These are phyloP conservation scores for Scedosporium dehoogii DNA, from an alignment of 2,329 filamentous ascomycete genomes.

Conservation along the genomic window DNA sequence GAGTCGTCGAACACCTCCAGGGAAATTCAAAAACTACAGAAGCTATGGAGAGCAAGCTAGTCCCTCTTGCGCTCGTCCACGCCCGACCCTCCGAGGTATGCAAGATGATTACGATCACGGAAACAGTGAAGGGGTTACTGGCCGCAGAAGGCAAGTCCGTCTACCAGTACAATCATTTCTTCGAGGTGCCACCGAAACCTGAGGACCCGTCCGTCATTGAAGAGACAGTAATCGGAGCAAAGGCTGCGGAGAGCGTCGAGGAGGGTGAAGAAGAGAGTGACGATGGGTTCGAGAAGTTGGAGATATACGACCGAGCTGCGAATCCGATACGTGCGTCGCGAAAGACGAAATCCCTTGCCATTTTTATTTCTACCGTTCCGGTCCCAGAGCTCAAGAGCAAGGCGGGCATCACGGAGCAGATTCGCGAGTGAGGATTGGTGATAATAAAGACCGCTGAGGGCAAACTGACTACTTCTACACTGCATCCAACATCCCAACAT, in stretches of 20 bases:
- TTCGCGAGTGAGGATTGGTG: constrained; percentile 20
- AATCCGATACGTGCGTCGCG: constrained; percentile 33
- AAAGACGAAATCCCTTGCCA: constrained; percentile 44
- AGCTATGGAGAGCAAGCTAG: constrained; percentile 7
- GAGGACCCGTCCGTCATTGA: not conserved
- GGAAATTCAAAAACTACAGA: constrained; percentile 14
- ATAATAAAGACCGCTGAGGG: no score
- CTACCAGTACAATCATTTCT: constrained; percentile 49
- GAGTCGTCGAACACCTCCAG: constrained; percentile 34
- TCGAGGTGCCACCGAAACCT: constrained; percentile 29
- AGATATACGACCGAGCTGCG: constrained; percentile 44
- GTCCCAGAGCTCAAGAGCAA: constrained; percentile 45
- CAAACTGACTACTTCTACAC: no score
- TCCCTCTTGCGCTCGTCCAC: constrained; percentile 36
- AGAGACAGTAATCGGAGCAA: not conserved
- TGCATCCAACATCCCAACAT: no score
- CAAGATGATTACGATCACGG: constrained; percentile 60
- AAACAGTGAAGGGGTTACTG: constrained; percentile 53
- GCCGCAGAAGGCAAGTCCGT: constrained; percentile 33
- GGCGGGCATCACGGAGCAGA: constrained; percentile 36
- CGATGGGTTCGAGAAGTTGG: constrained; percentile 29
- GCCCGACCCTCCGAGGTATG: constrained; percentile 40
- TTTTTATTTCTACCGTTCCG: constrained; percentile 45
- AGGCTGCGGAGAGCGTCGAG: not conserved
- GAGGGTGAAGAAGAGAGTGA: constrained; percentile 11